Base-by-base conservation (phyloP, 2,329 filamentous ascomycete genomes). In the Apiospora sp. region DNA sequence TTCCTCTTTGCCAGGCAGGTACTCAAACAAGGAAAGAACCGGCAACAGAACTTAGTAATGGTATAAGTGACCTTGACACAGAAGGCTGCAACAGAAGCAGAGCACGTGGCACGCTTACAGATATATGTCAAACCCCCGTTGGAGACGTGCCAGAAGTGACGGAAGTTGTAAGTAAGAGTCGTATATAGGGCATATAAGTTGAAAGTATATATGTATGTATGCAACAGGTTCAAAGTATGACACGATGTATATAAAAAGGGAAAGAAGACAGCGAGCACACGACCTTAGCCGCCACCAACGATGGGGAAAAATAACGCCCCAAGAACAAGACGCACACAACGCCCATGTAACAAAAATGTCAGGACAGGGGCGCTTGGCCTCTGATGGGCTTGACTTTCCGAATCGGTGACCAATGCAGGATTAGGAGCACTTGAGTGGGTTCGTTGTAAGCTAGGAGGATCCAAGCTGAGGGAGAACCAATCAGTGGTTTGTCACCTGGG, bases 351-450 rank as follows among this genome's bases (percentile, higher is more conserved):
- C 41, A 41, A 27, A 54, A 54, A 24, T 49, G 48, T 37, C 68
- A 58, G 24, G 44, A 14, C 46, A 70, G 34, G 68, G 68, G 48
- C 14, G 68, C 48, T 24, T 51, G 48, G n/a, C 30, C 46, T 27
- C 34, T 70, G 37, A 58, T 58, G 48, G 34, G 46, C 30, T 70
- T 30, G 68, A 70, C 48, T 70, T 70, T 51, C 68, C 34, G 48
- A 70, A 43, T 70, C 68, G 48, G 48, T 58, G 68, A 70, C 48
- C 68, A 70, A 58, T 70, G 48, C 68, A 70, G 68, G 14, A 27
- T 49, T 41, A 49, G 67, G 30, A 69, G 27, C 44, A 41, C 2
- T 64, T 64, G 58, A 24, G 34, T 41, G 34, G 58, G 14, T 41
- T 64, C 22, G 8, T 22, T 19, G 58, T 64, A 64, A 64, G 58